Evolutionary conservation across 2,329 filamentous ascomycete genomes (phyloP), one percentile per base, ranked within the genome.

Genomic region (Neonectria faginata): DNA sequence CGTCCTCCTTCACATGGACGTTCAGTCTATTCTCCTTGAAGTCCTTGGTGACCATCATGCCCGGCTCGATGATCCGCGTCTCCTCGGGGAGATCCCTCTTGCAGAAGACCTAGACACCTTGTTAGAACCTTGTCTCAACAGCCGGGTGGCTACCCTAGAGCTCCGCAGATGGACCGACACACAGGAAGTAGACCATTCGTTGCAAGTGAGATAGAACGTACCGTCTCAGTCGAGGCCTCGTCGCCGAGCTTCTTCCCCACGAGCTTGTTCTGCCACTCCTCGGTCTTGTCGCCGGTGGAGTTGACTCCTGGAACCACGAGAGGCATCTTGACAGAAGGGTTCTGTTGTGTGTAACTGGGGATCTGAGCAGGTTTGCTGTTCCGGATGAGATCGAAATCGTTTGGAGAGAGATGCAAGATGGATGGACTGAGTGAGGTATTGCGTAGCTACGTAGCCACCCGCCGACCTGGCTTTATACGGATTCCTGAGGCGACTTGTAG

Each of bases 241-340:
- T 74, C 87, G 11, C 83, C 82, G 12, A 90, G 77, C 52, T 83
- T 89, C 85, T 90, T 91, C 74, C 88, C 88, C 50, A 88, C 83
- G 5, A 91, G 81, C 81, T 89, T 89, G 78, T 83, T 84, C 69
- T 79, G 80, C 88, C 88, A 91, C 72, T 88, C 82, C 64, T 87
- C 80, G 39, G 83, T 86, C 78, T 83, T 82, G 75, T 79, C 74
- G 67, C 81, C 77, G 66, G 79, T 79, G 66, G 79, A 81, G 67
- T 82, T 88, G 70, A 89, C 79, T 74, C 85, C 86, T 60, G 88
- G 87, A 18, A 89, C 83, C 71, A 90, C 83, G 79, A 90, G 88
- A 86, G 88, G 88, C 88, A 91, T 89, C 80, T n/a, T 76, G 64
- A 42, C 27, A 5, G 39, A 18, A 16, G 33, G 42, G 41, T 25